Base-by-base conservation (phyloP, 2,329 filamentous ascomycete genomes). In the Arthroderma uncinatum region DNA sequence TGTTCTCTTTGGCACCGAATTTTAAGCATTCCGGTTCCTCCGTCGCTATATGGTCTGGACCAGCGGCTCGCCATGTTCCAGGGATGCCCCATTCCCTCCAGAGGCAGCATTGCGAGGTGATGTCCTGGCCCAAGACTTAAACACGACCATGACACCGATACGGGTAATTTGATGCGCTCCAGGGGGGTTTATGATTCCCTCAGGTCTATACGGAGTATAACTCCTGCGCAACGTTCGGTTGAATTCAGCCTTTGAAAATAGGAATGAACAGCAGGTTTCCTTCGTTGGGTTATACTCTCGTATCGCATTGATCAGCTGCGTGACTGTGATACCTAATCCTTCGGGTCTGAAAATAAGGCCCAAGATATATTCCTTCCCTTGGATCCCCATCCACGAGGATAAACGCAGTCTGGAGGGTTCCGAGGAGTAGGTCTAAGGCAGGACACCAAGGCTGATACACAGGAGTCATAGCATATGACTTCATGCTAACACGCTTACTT, bases 361-460 rank as follows among this genome's bases (percentile, higher is more conserved):
- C n/a, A 8, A n/a, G n/a, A 2, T 30, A 19, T 5, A 28, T n/a
- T n/a, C 2, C 12, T 30, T 6, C 23, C 14, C 3, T 14, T 48
- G 14, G 33, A n/a, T 21, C 10, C 39, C 8, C 19, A 42, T 42
- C 9, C 2, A 42, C 12, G 12, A 19, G n/a, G n/a, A n/a, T n/a
- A n/a, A n/a, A n/a, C n/a, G n/a, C n/a, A n/a, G n/a, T n/a, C n/a
- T 19, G 39, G 39, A 42, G 39, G 39, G 19, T 9, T 42, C 39
- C 39, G 39, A 19, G 39, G 5, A 12, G 8, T 12, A 9, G 36
- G 7, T n/a, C n/a, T n/a, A 23, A 42, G 4, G 21, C 23, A n/a
- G 28, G 23, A 28, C 19, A 8, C 44, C 44, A 48, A 48, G 44
- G 44, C 44, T 48, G 44, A 48, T 48, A 48, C 44, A 48, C 44